Evolutionary conservation across 1,139 yeast species (phyloP).

Genomic region (Suhomyces kunorum): DNA sequence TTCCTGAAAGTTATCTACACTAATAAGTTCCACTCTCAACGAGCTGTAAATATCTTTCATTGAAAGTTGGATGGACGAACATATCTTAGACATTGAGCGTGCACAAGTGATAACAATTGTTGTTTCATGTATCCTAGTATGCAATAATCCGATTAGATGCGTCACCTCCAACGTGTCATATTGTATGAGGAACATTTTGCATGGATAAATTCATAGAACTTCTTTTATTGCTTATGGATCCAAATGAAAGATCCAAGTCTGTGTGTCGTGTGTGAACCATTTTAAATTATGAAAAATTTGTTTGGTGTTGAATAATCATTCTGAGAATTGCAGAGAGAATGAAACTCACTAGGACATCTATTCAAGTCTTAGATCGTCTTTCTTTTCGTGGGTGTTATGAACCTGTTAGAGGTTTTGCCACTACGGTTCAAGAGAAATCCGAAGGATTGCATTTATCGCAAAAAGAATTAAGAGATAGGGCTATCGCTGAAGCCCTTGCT

Average conservation of each 20-base stretch:
- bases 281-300: neutral
- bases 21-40: too few relatives aligned
- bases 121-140: too few relatives aligned
- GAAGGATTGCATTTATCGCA: slow-evolving; percentile 20
- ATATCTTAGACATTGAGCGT: too few relatives aligned
- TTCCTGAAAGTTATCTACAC: neutral
- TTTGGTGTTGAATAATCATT: neutral
- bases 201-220: too few relatives aligned
- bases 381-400: neutral
- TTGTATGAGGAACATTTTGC: too few relatives aligned
- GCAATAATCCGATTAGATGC: too few relatives aligned
- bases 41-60: neutral
- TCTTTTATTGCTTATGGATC: too few relatives aligned
- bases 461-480: slow-evolving; percentile 41
- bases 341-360: neutral
- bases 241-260: too few relatives aligned
- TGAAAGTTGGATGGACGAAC: neutral
- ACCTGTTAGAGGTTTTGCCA: neutral
- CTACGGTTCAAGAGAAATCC: slow-evolving; percentile 7
- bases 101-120: too few relatives aligned
- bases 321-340: neutral
- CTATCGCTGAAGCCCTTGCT: slow-evolving; percentile 48
- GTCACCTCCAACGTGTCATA: too few relatives aligned
- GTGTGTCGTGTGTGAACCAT: too few relatives aligned
- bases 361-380: neutral